Percentiles rank a stretch among this genome's conserved stretches.
Evolutionary conservation across 768 basidiomycete species (phyloP).

Genomic region (Antrodiella citrinella): DNA sequence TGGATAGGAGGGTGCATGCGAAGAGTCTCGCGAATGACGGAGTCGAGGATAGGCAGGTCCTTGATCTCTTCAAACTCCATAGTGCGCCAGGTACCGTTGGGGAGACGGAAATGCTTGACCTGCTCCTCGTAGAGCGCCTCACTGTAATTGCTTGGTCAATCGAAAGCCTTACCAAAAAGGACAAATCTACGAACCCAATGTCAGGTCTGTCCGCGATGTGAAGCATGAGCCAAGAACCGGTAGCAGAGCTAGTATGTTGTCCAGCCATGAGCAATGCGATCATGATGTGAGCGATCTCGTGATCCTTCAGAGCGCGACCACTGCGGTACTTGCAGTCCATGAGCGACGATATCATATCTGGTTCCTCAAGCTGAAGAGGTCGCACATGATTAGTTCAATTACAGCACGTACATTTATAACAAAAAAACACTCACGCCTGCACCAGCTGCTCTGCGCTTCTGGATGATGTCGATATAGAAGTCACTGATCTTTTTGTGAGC

Average conservation of each 20-base stretch:
- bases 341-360: slow-evolving; percentile 91
- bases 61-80: slow-evolving; percentile 85
- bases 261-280: slow-evolving; percentile 99
- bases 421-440: slow-evolving; percentile 27
- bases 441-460: slow-evolving; percentile 52
- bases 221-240: slow-evolving; percentile 83
- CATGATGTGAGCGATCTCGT: slow-evolving; percentile 96
- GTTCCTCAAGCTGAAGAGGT: slow-evolving; percentile 53
- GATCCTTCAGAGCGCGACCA: slow-evolving; percentile 70
- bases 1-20: slow-evolving; percentile 94
- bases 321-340: slow-evolving; percentile 77
- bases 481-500: slow-evolving; percentile 92
- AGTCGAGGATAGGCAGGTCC: slow-evolving; percentile 74
- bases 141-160: slow-evolving; percentile 28
- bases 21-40: slow-evolving; percentile 89
- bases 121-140: slow-evolving; percentile 88
- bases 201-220: slow-evolving; percentile 75
- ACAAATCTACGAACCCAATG: slow-evolving; percentile 49
- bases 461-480: slow-evolving; percentile 85
- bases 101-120: slow-evolving; percentile 66
- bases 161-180: slow-evolving; percentile 1
- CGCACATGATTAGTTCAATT: slow-evolving; percentile 5
- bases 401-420: background rate
- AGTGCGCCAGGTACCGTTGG: slow-evolving; percentile 72
- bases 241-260: slow-evolving; percentile 94